Conservation (phyloP, 1,139 yeast genomes). For the Candida sojae region DNA sequence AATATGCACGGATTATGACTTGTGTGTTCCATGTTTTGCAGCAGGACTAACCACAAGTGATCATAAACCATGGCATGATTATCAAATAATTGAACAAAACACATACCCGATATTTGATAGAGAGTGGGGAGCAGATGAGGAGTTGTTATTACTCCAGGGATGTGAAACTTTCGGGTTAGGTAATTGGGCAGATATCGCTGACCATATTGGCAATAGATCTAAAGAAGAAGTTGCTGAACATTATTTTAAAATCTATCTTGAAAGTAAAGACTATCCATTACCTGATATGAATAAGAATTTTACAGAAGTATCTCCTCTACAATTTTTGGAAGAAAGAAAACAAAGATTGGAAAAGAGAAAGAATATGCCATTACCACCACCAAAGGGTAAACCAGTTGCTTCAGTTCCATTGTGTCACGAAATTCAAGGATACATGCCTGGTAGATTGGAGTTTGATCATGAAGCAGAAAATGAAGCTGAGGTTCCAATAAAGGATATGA, state of each 20-base stretch:
- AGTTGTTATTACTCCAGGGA: slow-evolving; percentile 82
- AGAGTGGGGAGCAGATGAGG: slow-evolving; percentile 99
- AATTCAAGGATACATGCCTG: slow-evolving; percentile 98
- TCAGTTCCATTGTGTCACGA: slow-evolving; percentile 97
- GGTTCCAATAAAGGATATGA: slow-evolving; percentile 89
- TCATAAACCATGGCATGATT: slow-evolving; percentile 95
- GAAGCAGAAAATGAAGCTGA: slow-evolving; percentile 98
- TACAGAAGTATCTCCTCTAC: slow-evolving; percentile 59
- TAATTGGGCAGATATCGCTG: slow-evolving; percentile 96
- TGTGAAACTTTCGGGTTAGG: slow-evolving; percentile 91
- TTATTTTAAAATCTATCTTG: slow-evolving; percentile 68
- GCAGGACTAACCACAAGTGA: slow-evolving; percentile 77
- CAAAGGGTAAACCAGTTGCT: slow-evolving; percentile 84
- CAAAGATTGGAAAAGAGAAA: slow-evolving; percentile 68
- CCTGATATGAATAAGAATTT: slow-evolving; percentile 79
- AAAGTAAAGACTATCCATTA: slow-evolving; percentile 73
- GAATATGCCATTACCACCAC: slow-evolving; percentile 69
- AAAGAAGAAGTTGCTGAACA: slow-evolving; percentile 91
- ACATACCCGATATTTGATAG: slow-evolving; percentile 88
- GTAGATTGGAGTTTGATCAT: slow-evolving; percentile 91
- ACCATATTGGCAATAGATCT: slow-evolving; percentile 88
- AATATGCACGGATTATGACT: slow-evolving; percentile 86
- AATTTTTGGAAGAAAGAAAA: slow-evolving; percentile 69
- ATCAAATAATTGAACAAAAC: slow-evolving; percentile 88
- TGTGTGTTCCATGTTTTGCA: slow-evolving; percentile 96